Base-by-base conservation (phyloP, 345 rosid genomes). In the Boechera divaricarpa region DNA sequence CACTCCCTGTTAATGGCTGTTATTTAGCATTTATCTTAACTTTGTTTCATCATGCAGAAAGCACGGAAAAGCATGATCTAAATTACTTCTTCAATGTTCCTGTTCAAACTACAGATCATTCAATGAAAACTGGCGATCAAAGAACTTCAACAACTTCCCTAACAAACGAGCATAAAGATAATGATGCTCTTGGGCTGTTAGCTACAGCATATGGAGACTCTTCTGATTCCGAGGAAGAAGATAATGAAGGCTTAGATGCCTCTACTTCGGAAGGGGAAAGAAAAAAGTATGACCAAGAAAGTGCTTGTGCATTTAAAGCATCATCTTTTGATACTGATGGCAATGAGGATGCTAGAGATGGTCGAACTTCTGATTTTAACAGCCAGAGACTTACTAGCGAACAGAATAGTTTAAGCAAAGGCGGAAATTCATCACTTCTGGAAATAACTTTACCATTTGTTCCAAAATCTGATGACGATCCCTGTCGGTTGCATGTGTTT, bases 201-300 rank as follows among this genome's bases (percentile, higher is more conserved):
- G 99, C 93, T 84, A 81, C 83, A 75, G 82, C 83, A 44, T 95
- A 95, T 81, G 99, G 93, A 78, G 84, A 89, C 74, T 92, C 97
- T 49, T 92, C 99, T 1, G 99, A 92, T 70, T 92, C 98, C 6
- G 99, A 95, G 66, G 91, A 95, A 63, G 97, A 88, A 18, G 79
- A 75, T 63, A 5, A 32, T 24, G 47, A 57, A 48, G 86, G 82
- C 68, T 76, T 68, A 12, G 83, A 83, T 79, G 77, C 42, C 70
- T 56, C 85, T 32, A 47, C 58, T 66, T 60, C 26, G 54, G 72
- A 28, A 36, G 83, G 72, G 69, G 84, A 81, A 76, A 81, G 70
- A 63, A 77, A 63, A 71, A 82, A 64, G 53, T 57, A 67, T 77
- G 59, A 75, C 18, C 35, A 11, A 63, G 68, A 51, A 36, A 66